Evolutionary conservation across 176 grass and related monocot species (phyloP), one percentile per base, ranked within the genome.

Genomic region (Zizania latifolia): DNA sequence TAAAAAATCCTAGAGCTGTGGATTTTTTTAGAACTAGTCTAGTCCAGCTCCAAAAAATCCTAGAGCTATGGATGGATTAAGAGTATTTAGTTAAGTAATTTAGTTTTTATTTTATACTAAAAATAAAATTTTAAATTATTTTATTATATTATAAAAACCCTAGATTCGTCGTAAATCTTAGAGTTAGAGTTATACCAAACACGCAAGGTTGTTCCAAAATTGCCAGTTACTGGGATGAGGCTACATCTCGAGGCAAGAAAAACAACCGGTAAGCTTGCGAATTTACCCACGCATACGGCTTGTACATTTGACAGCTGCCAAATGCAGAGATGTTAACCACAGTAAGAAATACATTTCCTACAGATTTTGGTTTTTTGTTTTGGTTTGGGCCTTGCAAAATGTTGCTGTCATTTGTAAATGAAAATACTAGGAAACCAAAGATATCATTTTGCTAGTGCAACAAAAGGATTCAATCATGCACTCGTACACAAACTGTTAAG

Each of bases 171-270:
- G n/a, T n/a, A n/a, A n/a, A n/a, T n/a, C n/a, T n/a, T n/a, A n/a
- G n/a, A n/a, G n/a, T n/a, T n/a, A n/a, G n/a, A n/a, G n/a, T n/a
- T n/a, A n/a, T n/a, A n/a, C n/a, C n/a, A n/a, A n/a, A n/a, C n/a
- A n/a, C n/a, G n/a, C n/a, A n/a, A n/a, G 11, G 19, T 65, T 55
- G 81, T 81, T 21, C 73, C 81, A 14, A 90, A 54, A 56, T 62
- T 71, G 44, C 92, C 92, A 0, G 80, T 92, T 17, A 96, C 86
- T 12, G 92, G 92, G 27, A 87, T 96, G 89, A 80, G 92, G 45
- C 83, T 96, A 38, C 92, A 96, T 26, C 86, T 96, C 0, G 92
- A 96, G 41, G 92, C 80, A 89, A 84, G 84, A 96, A 89, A 19
- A 86, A 89, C 65, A 82, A 96, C 59, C 31, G 86, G 92, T 91